Base-by-base conservation (phyloP, 2,329 filamentous ascomycete species). In the Apiospora sp. region DNA sequence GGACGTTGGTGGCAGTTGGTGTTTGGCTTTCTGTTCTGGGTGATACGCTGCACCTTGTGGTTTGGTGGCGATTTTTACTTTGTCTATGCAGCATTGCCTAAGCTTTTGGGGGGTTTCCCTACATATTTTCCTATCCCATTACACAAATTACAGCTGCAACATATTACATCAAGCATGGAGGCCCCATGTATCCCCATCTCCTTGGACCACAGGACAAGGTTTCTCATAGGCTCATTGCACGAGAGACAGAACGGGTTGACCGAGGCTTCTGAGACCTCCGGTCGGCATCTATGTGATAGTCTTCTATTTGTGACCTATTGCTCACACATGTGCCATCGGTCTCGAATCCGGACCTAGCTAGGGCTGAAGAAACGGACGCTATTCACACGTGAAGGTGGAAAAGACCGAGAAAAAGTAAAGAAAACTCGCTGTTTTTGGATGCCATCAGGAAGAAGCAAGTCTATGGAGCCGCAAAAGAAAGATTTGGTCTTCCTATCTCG, bases 181-280 rank as follows among this genome's bases (percentile, higher is more conserved):
- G 87, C 90, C 0, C 94, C 95, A 13, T 13, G 37, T 2, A 37
- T 30, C 3, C 16, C 30, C 16, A 7, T 7, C 16, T 10, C 22
- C 27, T 8, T 34, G 14, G 4, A 22, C 16, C 30, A 30, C 30
- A 37, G 16, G 19, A 30, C 3, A 7, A 61, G 16, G 16, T 30
- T 69, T 14, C 22, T 30, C 13, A 34, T 22, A 37, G 27, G 16
- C 30, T 37, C 5, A 1, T 0, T 19, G 2, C 1, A 58, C 27
- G 16, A 58, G 19, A 37, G 2, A 7, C 24, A 16, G 16, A 22
- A 37, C 16, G 54, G 30, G 6, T 8, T 12, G 16, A 3, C 7
- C 16, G 54, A 34, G 30, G 1, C 2, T 3, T 3, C 10, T 16
- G 43, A 44, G 37, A 10, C 37, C 43, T 30, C 10, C 49, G 13